Evolutionary conservation across 352 stramenopile species (phyloP).

Genomic region (Globisporangium abappressorium): DNA sequence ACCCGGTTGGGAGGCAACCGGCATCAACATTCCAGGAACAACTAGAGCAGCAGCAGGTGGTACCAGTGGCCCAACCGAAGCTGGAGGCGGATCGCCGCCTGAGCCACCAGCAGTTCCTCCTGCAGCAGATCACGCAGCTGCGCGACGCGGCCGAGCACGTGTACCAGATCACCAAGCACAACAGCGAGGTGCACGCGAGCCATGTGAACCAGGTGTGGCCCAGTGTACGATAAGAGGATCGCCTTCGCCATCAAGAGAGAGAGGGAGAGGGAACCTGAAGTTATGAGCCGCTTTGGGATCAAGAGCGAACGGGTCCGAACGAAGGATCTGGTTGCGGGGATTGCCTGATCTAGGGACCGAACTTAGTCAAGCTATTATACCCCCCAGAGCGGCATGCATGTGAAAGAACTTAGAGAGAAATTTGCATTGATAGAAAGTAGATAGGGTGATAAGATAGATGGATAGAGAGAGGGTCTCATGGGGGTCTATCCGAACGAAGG

Average conservation of each 20-base stretch:
- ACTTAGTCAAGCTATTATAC: neutral
- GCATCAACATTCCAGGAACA: slow-evolving; percentile 1
- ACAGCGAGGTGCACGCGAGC: slow-evolving; percentile 14
- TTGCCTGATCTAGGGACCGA: neutral
- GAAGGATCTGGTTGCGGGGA: neutral
- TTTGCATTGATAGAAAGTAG: neutral
- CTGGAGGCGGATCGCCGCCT: neutral
- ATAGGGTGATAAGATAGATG: neutral
- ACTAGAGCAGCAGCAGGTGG: neutral
- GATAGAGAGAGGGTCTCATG: neutral
- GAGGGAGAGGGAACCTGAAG: neutral
- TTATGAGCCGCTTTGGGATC: slow-evolving; percentile 6
- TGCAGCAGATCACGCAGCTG: slow-evolving; percentile 43
- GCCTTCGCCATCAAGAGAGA: neutral
- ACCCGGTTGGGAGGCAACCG: neutral
- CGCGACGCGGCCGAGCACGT: slow-evolving; percentile 42
- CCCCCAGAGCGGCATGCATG: neutral
- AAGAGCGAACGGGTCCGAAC: neutral
- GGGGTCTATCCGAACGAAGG: neutral
- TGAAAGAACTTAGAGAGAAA: neutral
- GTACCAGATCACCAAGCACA: slow-evolving; percentile 40
- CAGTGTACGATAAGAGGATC: slow-evolving; percentile 6
- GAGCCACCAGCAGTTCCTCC: slow-evolving; percentile 11
- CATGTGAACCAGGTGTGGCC: slow-evolving; percentile 13
- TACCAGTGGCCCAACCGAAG: neutral